Percentiles rank a stretch among this genome's conserved stretches.
Evolutionary conservation across 257 asterid species (phyloP).

Genomic region (Solanum chiquidenum): DNA sequence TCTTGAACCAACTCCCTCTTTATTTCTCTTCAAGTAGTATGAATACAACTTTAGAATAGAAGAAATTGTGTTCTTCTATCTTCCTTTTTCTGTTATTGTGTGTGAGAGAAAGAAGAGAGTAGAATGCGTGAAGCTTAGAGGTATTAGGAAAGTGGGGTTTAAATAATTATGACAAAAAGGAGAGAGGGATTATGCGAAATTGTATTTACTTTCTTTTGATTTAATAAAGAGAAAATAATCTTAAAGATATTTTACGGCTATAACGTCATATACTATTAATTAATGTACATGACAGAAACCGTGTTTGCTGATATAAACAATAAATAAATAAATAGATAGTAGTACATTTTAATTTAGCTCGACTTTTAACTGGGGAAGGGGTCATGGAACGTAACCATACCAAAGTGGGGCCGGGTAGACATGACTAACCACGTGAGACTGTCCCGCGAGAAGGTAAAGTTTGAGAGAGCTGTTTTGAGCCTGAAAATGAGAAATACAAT

Average conservation of each 20-base stretch:
- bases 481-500: background rate
- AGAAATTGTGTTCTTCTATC: background rate
- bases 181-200: background rate
- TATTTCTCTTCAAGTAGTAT: background rate
- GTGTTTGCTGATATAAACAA: background rate
- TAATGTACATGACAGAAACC: background rate
- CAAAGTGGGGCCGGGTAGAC: slow-evolving; percentile 22
- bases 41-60: background rate
- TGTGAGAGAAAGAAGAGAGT: background rate
- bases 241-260: too few relatives aligned
- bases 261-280: background rate
- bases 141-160: slow-evolving; percentile 15
- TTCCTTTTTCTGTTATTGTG: background rate
- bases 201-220: background rate
- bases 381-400: slow-evolving; percentile 14
- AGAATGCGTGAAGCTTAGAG: background rate
- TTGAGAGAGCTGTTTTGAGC: slow-evolving; percentile 7
- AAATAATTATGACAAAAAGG: slow-evolving; percentile 18
- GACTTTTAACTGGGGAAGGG: slow-evolving; percentile 17
- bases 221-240: background rate
- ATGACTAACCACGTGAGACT: slow-evolving; percentile 68
- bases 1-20: slow-evolving; percentile 6
- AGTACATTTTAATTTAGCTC: background rate
- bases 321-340: too few relatives aligned
- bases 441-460: slow-evolving; percentile 22